Evolutionary conservation across 2,329 filamentous ascomycete genomes (phyloP).

Genomic region (Sporothrix brasiliensis): DNA sequence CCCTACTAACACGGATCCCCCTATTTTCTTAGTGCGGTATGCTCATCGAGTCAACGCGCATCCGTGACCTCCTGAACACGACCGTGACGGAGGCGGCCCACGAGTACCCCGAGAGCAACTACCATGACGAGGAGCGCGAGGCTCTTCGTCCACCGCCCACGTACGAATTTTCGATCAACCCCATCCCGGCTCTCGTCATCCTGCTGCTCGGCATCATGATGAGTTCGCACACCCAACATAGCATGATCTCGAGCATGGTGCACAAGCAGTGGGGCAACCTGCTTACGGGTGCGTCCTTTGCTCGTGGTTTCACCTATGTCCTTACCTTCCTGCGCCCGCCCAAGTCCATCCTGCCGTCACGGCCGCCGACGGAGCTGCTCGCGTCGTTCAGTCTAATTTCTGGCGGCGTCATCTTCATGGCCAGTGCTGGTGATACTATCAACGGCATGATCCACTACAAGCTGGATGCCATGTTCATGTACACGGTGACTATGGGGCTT

Average conservation of each 20-base stretch:
- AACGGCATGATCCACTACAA: constrained; percentile 73
- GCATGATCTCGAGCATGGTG: constrained; percentile 85
- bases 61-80: constrained; percentile 69
- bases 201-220: constrained; percentile 91
- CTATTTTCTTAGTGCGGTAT: constrained; percentile 65
- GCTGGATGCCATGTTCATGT: constrained; percentile 89
- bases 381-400: constrained; percentile 82
- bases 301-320: constrained; percentile 77
- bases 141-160: constrained; percentile 62
- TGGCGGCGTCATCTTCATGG: constrained; percentile 90
- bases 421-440: constrained; percentile 78
- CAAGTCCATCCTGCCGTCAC: constrained; percentile 74
- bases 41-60: constrained; percentile 74
- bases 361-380: constrained; percentile 88
- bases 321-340: constrained; percentile 79
- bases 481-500: constrained; percentile 83
- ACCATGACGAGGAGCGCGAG: constrained; percentile 52
- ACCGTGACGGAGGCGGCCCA: constrained; percentile 48
- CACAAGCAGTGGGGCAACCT: constrained; percentile 93
- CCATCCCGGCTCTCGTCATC: constrained; percentile 83
- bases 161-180: constrained; percentile 80
- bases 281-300: constrained; percentile 76
- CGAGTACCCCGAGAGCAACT: constrained; percentile 41
- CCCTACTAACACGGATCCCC: background rate
- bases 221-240: constrained; percentile 84